phyloP scores from a whole-genome alignment of 2,329 filamentous ascomycete species.

The Paraconiothyrium brasiliense region DNA sequence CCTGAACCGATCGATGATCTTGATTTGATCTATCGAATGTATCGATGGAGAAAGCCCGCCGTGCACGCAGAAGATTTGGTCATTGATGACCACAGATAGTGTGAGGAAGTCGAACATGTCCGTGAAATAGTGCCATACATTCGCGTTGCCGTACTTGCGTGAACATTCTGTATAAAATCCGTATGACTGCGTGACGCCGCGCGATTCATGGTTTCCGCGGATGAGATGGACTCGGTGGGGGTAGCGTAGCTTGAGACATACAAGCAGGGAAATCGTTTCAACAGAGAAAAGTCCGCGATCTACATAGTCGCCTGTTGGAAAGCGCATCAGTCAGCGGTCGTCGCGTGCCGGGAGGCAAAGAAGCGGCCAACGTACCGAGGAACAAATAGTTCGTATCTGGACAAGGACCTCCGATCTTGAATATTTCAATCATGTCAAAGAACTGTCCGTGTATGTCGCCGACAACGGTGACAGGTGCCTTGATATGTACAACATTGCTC shows the following conservation, averaged over 20 bases:
- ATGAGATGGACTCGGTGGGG: constrained; percentile 95
- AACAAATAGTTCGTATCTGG: constrained; percentile 99
- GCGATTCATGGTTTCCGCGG: constrained; percentile 96
- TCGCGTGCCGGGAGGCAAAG: constrained; percentile 28
- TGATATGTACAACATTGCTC: constrained; percentile 98
- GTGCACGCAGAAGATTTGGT: constrained; percentile 99
- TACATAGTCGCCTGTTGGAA: constrained; percentile 85
- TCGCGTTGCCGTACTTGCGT: constrained; percentile 97
- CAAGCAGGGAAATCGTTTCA: constrained; percentile 96
- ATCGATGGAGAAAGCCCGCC: constrained; percentile 79
- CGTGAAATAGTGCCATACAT: constrained; percentile 99
- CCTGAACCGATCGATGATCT: constrained; percentile 98
- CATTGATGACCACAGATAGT: constrained; percentile 95
- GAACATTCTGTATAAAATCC: constrained; percentile 99
- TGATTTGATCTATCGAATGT: constrained; percentile 98
- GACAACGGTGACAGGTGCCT: constrained; percentile 94
- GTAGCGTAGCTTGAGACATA: constrained; percentile 97
- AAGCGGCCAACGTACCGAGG: constrained; percentile 69
- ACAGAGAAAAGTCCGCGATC: constrained; percentile 98
- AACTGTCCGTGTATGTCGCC: constrained; percentile 99
- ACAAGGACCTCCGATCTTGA: constrained; percentile 96
- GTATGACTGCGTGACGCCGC: constrained; percentile 97
- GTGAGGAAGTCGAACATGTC: constrained; percentile 99
- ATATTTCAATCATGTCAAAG: constrained; percentile 98
- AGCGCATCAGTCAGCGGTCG: constrained; percentile 21